Evolutionary conservation across 2,329 filamentous ascomycete species (phyloP).

Genomic region (Rutstroemia sp.): DNA sequence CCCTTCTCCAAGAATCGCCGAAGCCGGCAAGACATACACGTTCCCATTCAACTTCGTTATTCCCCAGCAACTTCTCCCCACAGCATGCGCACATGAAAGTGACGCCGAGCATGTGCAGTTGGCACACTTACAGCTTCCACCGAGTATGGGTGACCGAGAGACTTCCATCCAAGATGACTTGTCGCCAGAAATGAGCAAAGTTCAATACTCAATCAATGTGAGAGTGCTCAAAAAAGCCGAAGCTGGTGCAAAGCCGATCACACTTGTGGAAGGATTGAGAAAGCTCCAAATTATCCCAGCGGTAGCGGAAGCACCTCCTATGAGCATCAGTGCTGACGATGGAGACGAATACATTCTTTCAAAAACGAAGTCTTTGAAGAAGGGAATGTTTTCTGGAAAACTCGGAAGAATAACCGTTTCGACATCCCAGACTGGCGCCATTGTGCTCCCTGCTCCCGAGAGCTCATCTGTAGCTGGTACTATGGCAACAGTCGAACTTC

Average conservation of each 20-base stretch:
- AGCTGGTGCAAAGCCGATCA: slow-evolving; percentile 15
- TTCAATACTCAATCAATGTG: slow-evolving; percentile 25
- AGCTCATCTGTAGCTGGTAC: slow-evolving; percentile 15
- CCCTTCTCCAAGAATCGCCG: slow-evolving; percentile 24
- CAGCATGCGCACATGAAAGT: slow-evolving; percentile 22
- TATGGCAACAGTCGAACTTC: slow-evolving; percentile 26
- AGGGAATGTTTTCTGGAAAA: slow-evolving; percentile 29
- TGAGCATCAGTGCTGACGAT: slow-evolving; percentile 19
- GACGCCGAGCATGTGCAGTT: slow-evolving; percentile 24
- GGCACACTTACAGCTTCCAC: slow-evolving; percentile 27
- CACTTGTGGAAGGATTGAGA: slow-evolving; percentile 20
- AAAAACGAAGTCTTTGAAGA: slow-evolving; percentile 25
- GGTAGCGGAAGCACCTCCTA: slow-evolving; percentile 23
- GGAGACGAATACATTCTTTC: slow-evolving; percentile 22
- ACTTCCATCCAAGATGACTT: slow-evolving; percentile 22
- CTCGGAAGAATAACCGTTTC: slow-evolving; percentile 28
- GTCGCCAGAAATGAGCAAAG: slow-evolving; percentile 25
- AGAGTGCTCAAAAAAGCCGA: slow-evolving; percentile 22
- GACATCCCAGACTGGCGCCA: slow-evolving; percentile 24
- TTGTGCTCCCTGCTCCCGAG: slow-evolving; percentile 24
- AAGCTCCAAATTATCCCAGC: slow-evolving; percentile 26
- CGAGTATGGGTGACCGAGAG: slow-evolving; percentile 25
- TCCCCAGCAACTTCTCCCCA: slow-evolving; percentile 26
- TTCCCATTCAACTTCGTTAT: slow-evolving; percentile 30
- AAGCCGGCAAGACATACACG: slow-evolving; percentile 25